These are phyloP conservation scores for Arabidopsis hybrid DNA, from an alignment of 441 rosid species.

Conservation along the genomic window DNA sequence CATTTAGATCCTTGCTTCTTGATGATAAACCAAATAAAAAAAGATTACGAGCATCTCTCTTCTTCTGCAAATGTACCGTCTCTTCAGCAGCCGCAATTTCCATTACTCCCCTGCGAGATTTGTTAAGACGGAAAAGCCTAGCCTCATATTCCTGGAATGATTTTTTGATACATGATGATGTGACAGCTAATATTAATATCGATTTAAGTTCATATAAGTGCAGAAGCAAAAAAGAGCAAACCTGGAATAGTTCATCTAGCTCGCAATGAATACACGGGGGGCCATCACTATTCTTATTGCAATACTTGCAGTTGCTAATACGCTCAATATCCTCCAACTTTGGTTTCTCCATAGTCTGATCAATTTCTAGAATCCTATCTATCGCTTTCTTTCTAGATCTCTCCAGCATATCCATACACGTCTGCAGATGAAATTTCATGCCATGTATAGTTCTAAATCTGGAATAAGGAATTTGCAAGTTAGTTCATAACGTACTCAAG, in stretches of 20 bases:
- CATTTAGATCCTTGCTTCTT: slow-evolving; percentile 50
- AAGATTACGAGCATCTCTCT: slow-evolving; percentile 82
- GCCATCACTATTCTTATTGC: slow-evolving; percentile 79
- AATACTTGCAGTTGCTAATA: slow-evolving; percentile 73
- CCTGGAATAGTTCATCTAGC: slow-evolving; percentile 88
- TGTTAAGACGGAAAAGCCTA: slow-evolving; percentile 85
- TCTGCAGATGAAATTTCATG: slow-evolving; percentile 86
- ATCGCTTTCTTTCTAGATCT: slow-evolving; percentile 68
- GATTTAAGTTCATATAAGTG: slow-evolving; percentile 28
- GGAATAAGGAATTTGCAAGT: slow-evolving; percentile 45
- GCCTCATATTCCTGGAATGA: slow-evolving; percentile 81
- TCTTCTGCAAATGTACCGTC: slow-evolving; percentile 75
- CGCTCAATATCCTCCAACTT: slow-evolving; percentile 80
- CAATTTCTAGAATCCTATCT: slow-evolving; percentile 76
- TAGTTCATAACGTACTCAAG: slow-evolving; percentile 28
- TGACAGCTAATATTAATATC: slow-evolving; percentile 23
- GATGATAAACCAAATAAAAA: slow-evolving; percentile 77
- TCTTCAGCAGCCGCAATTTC: slow-evolving; percentile 85
- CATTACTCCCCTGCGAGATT: slow-evolving; percentile 67
- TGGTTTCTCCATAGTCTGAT: slow-evolving; percentile 84
- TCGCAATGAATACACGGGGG: slow-evolving; percentile 88
- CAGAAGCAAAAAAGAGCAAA: slow-evolving; percentile 44
- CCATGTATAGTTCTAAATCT: slow-evolving; percentile 79
- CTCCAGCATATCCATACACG: slow-evolving; percentile 79
- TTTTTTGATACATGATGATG: slow-evolving; percentile 17